Evolutionary conservation across 1,139 yeast genomes (phyloP), one percentile per base, ranked within the genome.

Genomic region (Torulaspora globosa): DNA sequence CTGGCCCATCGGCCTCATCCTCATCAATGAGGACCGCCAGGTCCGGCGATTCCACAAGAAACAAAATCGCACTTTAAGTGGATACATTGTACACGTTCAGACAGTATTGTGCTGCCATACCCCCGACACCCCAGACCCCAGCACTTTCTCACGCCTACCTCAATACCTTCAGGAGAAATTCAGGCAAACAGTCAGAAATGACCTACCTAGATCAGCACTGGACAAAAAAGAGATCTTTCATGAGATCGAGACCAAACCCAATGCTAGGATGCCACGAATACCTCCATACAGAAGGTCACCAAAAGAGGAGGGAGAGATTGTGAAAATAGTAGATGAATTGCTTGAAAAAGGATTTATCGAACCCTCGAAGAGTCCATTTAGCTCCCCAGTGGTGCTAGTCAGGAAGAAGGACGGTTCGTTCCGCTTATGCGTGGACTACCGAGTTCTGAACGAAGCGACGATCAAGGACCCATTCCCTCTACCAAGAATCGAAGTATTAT

Each of bases 361-460:
- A 29, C 27, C 53, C 6, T 55, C 57, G 1, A 44, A 37, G 19
- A 36, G 54, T 5, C 58, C 57, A 5, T 50, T 40, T 27, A 47
- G 56, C 18, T 52, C 58, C 3, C 56, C 58, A 1, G 46, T 56
- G 15, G 49, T 55, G 2, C 39, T 55, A 28, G 57, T 55, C 14
- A 51, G 50, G 35, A 60, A 57, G 46, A 51, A 51, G 29, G 64
- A 59, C 38, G 52, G 49, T 2, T 23, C 55, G 10, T 61, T 51
- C 43, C 28, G 36, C 21, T 24, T 18, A 12, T 33, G 36, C 18
- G 27, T 33, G 3, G 36, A 33, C 3, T 33, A 33, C 14, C 21
- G 27, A n/a, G 36, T 33, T 2, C 28, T 33, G 3, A 33, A 33
- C 12, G 36, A 33, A 21, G 27, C 36, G 5, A 33, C 36, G 9